These are phyloP conservation scores for Thalassia testudinum DNA, from an alignment of 116 monocot species.

Conservation along the genomic window DNA sequence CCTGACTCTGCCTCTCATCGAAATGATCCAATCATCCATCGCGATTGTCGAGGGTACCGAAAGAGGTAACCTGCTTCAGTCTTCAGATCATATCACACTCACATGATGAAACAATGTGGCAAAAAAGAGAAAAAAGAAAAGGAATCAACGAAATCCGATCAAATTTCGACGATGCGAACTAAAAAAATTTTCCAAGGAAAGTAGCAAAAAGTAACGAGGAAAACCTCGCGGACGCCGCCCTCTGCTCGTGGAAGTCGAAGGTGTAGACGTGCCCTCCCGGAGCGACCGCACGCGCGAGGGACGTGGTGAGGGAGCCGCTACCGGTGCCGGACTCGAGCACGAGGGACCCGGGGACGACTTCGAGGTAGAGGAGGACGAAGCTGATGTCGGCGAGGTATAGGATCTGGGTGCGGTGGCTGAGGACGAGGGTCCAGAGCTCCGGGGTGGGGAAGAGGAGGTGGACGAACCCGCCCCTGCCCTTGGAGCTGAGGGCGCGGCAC, in stretches of 20 bases:
- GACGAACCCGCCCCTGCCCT: constrained; percentile 75
- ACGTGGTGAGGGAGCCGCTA: constrained; percentile 92
- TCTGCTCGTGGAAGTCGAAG: constrained; percentile 93
- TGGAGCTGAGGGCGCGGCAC: constrained; percentile 53
- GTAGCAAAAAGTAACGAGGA: too few species aligned
- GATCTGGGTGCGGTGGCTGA: constrained; percentile 93
- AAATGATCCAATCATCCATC: too few species aligned
- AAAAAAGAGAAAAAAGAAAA: too few species aligned
- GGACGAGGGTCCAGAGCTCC: constrained; percentile 80
- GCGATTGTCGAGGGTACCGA: too few species aligned
- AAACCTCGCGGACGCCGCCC: constrained; percentile 71
- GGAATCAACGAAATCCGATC: too few species aligned
- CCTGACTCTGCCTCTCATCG: too few species aligned
- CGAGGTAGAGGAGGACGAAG: constrained; percentile 72
- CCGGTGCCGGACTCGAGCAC: constrained; percentile 95
- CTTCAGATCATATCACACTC: too few species aligned
- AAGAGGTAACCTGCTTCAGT: too few species aligned
- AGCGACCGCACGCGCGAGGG: constrained; percentile 82
- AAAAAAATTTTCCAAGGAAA: neutral
- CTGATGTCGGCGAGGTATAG: constrained; percentile 86
- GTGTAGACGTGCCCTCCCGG: constrained; percentile 75
- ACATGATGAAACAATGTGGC: too few species aligned
- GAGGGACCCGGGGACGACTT: constrained; percentile 78
- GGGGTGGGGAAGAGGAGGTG: constrained; percentile 77
- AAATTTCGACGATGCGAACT: too few species aligned